These are phyloP conservation scores for Colletotrichum sansevieriae DNA, from an alignment of 2,329 filamentous ascomycete species.

Conservation along the genomic window DNA sequence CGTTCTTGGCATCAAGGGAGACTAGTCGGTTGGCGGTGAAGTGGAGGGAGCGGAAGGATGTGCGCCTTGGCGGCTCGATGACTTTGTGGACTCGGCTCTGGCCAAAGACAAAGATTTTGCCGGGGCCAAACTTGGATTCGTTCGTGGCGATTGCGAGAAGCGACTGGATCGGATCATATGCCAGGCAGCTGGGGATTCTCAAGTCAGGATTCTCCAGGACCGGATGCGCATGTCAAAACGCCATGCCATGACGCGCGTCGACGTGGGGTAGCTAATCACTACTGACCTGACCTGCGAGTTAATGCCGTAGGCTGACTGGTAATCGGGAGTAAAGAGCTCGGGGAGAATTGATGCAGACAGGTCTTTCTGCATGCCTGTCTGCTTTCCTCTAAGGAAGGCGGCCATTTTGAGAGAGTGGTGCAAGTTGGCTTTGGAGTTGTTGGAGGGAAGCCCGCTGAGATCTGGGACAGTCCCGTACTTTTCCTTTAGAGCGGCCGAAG, in stretches of 20 bases:
- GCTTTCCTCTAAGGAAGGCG: conserved; percentile 89
- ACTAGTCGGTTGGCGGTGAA: conserved; percentile 90
- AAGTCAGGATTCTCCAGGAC: not conserved
- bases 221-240: not conserved
- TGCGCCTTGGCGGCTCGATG: conserved; percentile 77
- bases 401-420: conserved; percentile 40
- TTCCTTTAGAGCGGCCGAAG: conserved; percentile 30
- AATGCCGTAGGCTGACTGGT: conserved; percentile 86
- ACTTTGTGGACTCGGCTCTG: conserved; percentile 83
- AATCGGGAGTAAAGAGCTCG: conserved; percentile 85
- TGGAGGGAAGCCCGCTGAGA: conserved; percentile 19
- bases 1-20: conserved; percentile 87
- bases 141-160: conserved; percentile 92
- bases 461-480: conserved; percentile 26
- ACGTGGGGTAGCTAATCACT: conserved; percentile 43
- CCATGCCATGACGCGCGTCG: conserved; percentile 38
- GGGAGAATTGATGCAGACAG: conserved; percentile 84
- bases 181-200: conserved; percentile 73
- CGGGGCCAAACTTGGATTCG: conserved; percentile 86
- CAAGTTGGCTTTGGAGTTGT: conserved; percentile 40
- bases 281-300: conserved; percentile 77
- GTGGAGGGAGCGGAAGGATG: conserved; percentile 81
- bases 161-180: conserved; percentile 94
- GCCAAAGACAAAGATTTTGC: conserved; percentile 91
- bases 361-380: conserved; percentile 92